phyloP scores from a whole-genome alignment of 73 alveolate genomes.

The Paramecium pentaurelia region DNA sequence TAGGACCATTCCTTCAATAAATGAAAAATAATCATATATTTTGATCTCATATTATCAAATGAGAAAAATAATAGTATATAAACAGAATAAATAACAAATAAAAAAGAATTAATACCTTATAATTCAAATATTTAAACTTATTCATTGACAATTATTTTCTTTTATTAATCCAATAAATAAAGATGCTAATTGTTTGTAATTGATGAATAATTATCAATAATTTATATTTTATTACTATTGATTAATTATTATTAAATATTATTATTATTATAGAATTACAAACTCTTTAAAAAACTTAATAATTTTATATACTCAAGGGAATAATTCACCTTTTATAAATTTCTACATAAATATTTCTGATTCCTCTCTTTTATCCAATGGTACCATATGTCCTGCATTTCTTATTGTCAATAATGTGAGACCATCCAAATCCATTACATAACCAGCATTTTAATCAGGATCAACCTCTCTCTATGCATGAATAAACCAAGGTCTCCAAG shows the following conservation, averaged over 20 bases:
- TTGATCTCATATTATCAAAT: too few species aligned
- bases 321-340: not conserved
- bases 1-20: not conserved
- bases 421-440: not conserved
- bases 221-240: not conserved
- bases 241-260: not conserved
- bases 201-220: not conserved
- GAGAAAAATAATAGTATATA: not conserved
- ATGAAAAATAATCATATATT: too few species aligned
- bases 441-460: not conserved
- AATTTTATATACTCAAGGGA: not conserved
- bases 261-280: not conserved
- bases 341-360: not conserved
- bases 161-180: not conserved
- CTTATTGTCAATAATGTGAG: not conserved
- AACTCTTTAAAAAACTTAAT: not conserved
- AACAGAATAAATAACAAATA: not conserved
- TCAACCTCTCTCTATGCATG: not conserved
- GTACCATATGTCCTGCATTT: constrained; percentile 48
- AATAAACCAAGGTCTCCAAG: constrained; percentile 48
- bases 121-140: too few species aligned
- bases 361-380: not conserved
- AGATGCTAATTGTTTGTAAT: not conserved
- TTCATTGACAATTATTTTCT: too few species aligned
- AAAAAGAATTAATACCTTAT: too few species aligned